Evolutionary conservation across 805 yeast species (phyloP).

Genomic region (Kazachstania bromeliacearum): DNA sequence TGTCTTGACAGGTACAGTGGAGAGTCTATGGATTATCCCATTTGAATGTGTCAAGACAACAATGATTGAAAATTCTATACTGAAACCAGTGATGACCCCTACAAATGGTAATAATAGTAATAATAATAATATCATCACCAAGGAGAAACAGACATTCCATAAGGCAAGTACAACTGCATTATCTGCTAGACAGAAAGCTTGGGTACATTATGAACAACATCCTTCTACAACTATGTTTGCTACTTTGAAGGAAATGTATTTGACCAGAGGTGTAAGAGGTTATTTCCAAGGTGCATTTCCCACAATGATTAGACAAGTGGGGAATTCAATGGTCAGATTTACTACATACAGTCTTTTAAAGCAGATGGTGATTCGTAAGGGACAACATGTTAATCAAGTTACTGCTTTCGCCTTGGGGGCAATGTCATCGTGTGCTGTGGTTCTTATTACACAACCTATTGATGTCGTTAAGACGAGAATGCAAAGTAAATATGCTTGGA

Average conservation of each 20-base stretch:
- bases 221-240: slow-evolving; percentile 47
- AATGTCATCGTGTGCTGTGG: slow-evolving; percentile 62
- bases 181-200: slow-evolving; percentile 27
- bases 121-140: neutral
- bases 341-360: slow-evolving; percentile 72
- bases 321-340: slow-evolving; percentile 74
- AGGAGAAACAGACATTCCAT: slow-evolving; percentile 5
- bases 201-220: slow-evolving; percentile 34
- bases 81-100: slow-evolving; percentile 9
- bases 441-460: slow-evolving; percentile 74
- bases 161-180: slow-evolving; percentile 27
- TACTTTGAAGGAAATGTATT: slow-evolving; percentile 57
- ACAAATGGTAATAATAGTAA: neutral
- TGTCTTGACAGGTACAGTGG: slow-evolving; percentile 69
- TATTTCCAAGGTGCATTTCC: slow-evolving; percentile 76
- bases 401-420: slow-evolving; percentile 40
- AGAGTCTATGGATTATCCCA: slow-evolving; percentile 78
- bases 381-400: slow-evolving; percentile 29
- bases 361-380: slow-evolving; percentile 51
- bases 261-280: slow-evolving; percentile 63
- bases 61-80: slow-evolving; percentile 61
- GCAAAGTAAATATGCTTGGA: slow-evolving; percentile 64
- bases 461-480: slow-evolving; percentile 82
- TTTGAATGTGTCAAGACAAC: slow-evolving; percentile 79
- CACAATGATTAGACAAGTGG: slow-evolving; percentile 72